Percentiles rank a stretch among this genome's conserved stretches.
These are phyloP conservation scores for Ciborinia camelliae DNA, from an alignment of 2,329 filamentous ascomycete species.

Conservation along the genomic window DNA sequence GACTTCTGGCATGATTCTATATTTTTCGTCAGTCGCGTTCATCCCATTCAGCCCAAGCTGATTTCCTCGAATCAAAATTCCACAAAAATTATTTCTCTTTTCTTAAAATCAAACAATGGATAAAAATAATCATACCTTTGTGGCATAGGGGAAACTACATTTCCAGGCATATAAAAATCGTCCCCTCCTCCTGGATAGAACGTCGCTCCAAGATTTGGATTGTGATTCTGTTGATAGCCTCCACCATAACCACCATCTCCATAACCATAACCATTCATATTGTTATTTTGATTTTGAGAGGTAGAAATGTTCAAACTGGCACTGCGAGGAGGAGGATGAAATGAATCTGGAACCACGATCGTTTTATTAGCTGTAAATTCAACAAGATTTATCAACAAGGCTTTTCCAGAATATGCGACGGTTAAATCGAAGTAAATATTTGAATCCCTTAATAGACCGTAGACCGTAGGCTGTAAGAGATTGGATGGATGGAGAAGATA, in stretches of 20 bases:
- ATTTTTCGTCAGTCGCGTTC: conserved; percentile 17
- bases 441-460: too few relatives aligned
- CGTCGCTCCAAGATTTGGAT: conserved; percentile 52
- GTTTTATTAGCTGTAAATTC: background rate
- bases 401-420: background rate
- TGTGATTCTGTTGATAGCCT: conserved; percentile 24
- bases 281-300: conserved; percentile 2
- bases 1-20: conserved; percentile 88
- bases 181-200: conserved; percentile 66
- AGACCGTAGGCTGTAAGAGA: too few relatives aligned
- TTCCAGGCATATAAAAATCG: conserved; percentile 61
- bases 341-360: background rate
- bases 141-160: conserved; percentile 66
- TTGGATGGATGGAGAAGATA: background rate
- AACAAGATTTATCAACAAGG: background rate
- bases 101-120: conserved; percentile 4
- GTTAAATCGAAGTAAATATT: background rate
- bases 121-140: conserved; percentile 54
- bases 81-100: background rate
- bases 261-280: conserved; percentile 23
- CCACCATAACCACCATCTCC: conserved; percentile 20
- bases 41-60: background rate
- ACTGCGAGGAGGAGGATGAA: conserved; percentile 14
- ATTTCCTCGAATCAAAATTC: conserved; percentile 1
- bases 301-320: conserved; percentile 5